Evolutionary conservation across 23 red algal species (phyloP).

Genomic region (Gracilariopsis chorda): DNA sequence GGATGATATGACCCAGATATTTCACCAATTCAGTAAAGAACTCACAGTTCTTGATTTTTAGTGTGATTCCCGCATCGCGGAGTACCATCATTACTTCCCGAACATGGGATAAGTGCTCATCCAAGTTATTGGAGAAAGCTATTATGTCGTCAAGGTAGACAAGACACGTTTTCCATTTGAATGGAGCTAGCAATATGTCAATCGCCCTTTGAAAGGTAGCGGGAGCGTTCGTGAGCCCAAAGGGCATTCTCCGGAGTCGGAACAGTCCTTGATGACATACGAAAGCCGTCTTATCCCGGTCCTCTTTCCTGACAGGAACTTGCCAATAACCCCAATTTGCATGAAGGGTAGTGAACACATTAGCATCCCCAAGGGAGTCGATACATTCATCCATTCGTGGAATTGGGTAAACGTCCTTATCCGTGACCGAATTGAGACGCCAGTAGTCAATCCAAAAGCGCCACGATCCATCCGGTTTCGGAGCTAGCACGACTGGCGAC

Average conservation of each 20-base stretch:
- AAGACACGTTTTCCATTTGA: not conserved
- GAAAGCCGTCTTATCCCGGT: not conserved
- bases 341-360: not conserved
- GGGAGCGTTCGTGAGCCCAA: conserved; percentile 24
- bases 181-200: not conserved
- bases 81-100: not conserved
- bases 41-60: conserved; percentile 30
- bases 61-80: not conserved
- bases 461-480: not conserved
- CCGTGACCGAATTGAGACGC: not conserved
- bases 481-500: not conserved
- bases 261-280: not conserved
- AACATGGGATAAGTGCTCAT: conserved; percentile 11
- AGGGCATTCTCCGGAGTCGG: not conserved
- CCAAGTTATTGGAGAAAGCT: not conserved
- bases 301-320: not conserved
- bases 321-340: conserved; percentile 27
- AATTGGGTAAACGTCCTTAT: not conserved
- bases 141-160: conserved; percentile 35
- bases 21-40: conserved; percentile 1
- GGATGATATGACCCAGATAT: conserved; percentile 18
- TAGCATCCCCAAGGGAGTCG: conserved; percentile 2
- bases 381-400: conserved; percentile 41
- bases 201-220: conserved; percentile 24
- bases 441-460: conserved; percentile 30